A percentile compares a stretch with the other conserved stretches of the same genome.
Evolutionary conservation across 2,329 filamentous ascomycete genomes (phyloP).

Genomic region (Colletotrichum tanaceti): DNA sequence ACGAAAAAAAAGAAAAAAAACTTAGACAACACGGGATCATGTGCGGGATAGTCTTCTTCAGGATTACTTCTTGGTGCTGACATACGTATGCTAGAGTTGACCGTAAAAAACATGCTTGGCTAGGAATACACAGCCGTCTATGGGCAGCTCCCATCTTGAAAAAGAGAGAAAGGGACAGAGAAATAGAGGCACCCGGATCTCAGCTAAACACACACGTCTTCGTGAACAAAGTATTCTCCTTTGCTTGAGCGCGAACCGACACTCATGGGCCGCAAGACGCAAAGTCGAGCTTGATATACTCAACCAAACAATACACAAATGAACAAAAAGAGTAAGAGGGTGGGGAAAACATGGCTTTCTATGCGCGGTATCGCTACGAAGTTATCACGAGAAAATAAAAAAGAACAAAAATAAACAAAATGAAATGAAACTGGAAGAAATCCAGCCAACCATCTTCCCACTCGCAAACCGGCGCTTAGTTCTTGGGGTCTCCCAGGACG

Average conservation of each 20-base stretch:
- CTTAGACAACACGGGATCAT: too few species aligned
- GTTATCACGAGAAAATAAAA: background rate
- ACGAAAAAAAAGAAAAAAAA: too few species aligned
- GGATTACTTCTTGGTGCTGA: background rate
- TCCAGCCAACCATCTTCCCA: background rate
- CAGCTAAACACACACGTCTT: too few species aligned
- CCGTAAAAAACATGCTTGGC: too few species aligned
- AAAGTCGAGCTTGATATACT: too few species aligned
- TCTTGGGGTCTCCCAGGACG: constrained; percentile 44
- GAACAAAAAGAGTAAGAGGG: background rate
- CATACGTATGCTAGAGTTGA: background rate
- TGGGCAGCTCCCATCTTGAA: background rate
- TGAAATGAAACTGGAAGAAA: too few species aligned
- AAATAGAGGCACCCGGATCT: too few species aligned
- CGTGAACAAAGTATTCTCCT: background rate
- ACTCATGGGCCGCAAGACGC: background rate
- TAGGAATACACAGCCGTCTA: background rate
- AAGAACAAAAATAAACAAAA: too few species aligned
- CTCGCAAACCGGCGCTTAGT: constrained; percentile 21
- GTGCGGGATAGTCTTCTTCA: too few species aligned
- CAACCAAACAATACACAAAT: background rate
- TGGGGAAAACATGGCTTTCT: background rate
- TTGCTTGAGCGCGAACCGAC: too few species aligned
- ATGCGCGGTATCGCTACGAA: constrained; percentile 5
- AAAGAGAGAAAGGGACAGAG: too few species aligned